Base-by-base conservation (phyloP, 2,329 filamentous ascomycete species). In the Fusarium sp. region DNA sequence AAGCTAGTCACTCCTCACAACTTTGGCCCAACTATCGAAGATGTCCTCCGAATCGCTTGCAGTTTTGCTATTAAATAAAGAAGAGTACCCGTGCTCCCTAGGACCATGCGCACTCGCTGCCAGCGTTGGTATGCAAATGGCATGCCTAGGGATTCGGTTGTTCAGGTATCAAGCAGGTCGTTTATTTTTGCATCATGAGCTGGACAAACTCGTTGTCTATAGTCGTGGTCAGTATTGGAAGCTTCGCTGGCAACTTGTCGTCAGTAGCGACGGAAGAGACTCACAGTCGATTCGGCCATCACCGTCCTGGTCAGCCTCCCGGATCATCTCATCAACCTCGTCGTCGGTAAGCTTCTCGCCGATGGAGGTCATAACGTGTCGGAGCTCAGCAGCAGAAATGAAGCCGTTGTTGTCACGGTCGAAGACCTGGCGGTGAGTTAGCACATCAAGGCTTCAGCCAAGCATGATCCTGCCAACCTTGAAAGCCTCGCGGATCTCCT, bases 151-250 rank as follows among this genome's bases (percentile, higher is more conserved):
- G 67, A 66, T 52, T 71, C 67, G 70, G 70, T 77, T 68, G 62
- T 69, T 72, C 71, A 74, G 73, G 74, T 79, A 79, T 79, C 76
- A 76, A 74, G 69, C 67, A 67, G 72, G 66, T 72, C 65, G 67
- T 68, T 88, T 94, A 96, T 89, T 96, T 96, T 90, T 97, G 94
- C 94, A 97, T 96, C 94, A 97, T 97, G 83, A 97, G 92, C 87
- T 97, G 94, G 79, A 97, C 94, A 82, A 97, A 97, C 86, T 97
- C 94, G 88, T 96, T 96, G 87, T 96, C 94, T 96, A 79, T 56
- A 18, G 45, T 25, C 18, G 43, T 43, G 32, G 71, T 81, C 34
- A 81, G 77, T 57, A 39, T 66, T 64, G 54, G 39, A 35, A 16
- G 43, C 32, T 30, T 20, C 20, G 7, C 20, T 50, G 34, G 18